Conservation (phyloP, 192 early-diverging fungal genomes). For the Backusella psychrophila region DNA sequence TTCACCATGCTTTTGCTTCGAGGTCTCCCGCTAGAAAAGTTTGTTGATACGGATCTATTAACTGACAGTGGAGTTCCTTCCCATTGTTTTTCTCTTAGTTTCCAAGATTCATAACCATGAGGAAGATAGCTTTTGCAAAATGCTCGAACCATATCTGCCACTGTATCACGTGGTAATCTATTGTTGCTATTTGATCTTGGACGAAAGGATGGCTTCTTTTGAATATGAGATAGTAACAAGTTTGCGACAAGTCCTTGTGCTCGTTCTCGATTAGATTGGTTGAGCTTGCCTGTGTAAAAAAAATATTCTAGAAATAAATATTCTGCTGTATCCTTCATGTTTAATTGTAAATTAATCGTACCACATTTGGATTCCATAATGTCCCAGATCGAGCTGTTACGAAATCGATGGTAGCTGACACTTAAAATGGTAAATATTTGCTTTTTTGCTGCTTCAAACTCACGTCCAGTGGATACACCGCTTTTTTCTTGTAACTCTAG, state of each 20-base stretch:
- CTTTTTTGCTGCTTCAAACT: constrained; percentile 11
- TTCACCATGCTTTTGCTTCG: neutral
- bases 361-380: constrained; percentile 17
- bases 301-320: neutral
- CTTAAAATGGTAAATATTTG: constrained; percentile 8
- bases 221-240: neutral
- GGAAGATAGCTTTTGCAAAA: neutral
- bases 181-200: neutral
- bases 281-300: neutral
- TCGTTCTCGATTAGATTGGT: neutral
- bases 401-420: constrained; percentile 9
- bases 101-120: neutral
- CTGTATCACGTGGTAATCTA: neutral
- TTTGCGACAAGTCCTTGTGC: constrained; percentile 7
- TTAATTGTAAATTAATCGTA: neutral
- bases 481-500: constrained; percentile 3
- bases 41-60: neutral
- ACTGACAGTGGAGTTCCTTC: neutral
- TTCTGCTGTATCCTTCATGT: neutral
- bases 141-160: neutral
- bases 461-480: constrained; percentile 4
- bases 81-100: neutral
- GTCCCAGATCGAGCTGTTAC: constrained; percentile 8
- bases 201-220: neutral
- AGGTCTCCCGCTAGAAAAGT: neutral